Evolutionary conservation across 176 grass and related monocot species (phyloP), one percentile per base, ranked within the genome.

Genomic region (Phoenix roebelenii): DNA sequence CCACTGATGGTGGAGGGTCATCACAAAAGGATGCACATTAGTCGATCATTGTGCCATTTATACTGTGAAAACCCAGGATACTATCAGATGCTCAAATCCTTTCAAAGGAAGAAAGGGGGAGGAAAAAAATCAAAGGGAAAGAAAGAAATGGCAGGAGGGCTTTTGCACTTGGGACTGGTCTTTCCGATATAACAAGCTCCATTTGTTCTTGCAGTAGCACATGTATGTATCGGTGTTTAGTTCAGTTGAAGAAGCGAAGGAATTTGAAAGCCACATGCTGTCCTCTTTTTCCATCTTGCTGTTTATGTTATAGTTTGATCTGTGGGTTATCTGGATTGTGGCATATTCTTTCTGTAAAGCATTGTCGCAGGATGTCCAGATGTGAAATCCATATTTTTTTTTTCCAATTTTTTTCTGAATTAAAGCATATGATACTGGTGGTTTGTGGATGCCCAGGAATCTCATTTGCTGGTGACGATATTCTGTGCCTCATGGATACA

Each of bases 311-410:
- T 62, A 52, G 5, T 65, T 61, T 64, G 17, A 14, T 79, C 49
- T 16, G 23, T 61, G 35, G 10, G 35, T 10, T 9, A 2, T 44
- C 35, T 58, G 15, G 3, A 66, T 5, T 23, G 29, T 18, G 55
- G 30, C 54, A 62, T 18, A 78, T 76, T 79, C 50, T 79, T 76
- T 82, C 54, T 89, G 29, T 82, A 72, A 72, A 63, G 25, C 22
- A 67, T 28, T 50, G 5, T 5, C 72, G 54, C 58, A 65, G 58
- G 74, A 54, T 84, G 63, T 59, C 70, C 54, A 60, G 23, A 59
- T 82, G 66, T 54, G 66, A 30, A 30, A 75, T 51, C 0, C 19
- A 64, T 61, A 58, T 52, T 74, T 80, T 70, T 30, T 65, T 28
- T 52, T 23, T 51, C 48, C 58, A 10, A 12, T 10, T 12, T 2